Conservation (phyloP, 2,329 filamentous ascomycete genomes). For the Verticillium tricorpus region DNA sequence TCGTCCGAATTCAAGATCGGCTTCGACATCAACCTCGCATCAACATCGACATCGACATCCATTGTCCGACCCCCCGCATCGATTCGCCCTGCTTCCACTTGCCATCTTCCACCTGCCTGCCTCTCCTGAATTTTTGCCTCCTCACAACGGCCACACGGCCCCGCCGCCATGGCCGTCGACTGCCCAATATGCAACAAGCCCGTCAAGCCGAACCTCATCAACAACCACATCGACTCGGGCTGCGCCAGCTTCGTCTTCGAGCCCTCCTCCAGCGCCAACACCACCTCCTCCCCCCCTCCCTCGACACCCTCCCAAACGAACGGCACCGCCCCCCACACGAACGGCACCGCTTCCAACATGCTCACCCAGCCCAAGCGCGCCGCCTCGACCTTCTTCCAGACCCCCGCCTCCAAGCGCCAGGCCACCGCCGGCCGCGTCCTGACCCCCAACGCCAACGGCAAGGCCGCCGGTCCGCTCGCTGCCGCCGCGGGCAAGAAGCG, state of each 20-base stretch:
- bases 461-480: slow-evolving; percentile 2
- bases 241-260: slow-evolving; percentile 67
- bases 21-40: not conserved
- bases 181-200: slow-evolving; percentile 78
- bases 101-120: too few species aligned
- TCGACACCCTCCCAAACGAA: slow-evolving; percentile 19
- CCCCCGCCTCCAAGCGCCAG: slow-evolving; percentile 53
- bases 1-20: not conserved
- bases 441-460: slow-evolving; percentile 4
- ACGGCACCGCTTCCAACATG: slow-evolving; percentile 21
- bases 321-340: slow-evolving; percentile 16
- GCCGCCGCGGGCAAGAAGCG: not conserved
- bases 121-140: too few species aligned
- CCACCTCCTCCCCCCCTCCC: slow-evolving; percentile 20
- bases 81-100: too few species aligned
- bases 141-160: too few species aligned
- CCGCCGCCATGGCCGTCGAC: slow-evolving; percentile 43
- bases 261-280: slow-evolving; percentile 18
- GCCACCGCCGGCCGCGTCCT: slow-evolving; percentile 19
- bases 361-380: slow-evolving; percentile 49
- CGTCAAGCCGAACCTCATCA: slow-evolving; percentile 73
- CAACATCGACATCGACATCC: too few species aligned
- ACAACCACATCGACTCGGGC: slow-evolving; percentile 82
- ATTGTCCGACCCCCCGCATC: not conserved
- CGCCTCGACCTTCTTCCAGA: slow-evolving; percentile 54